Percentiles rank a stretch among this genome's conserved stretches.
These are phyloP conservation scores for Eragrostis nindensis DNA, from an alignment of 176 grass and related monocot genomes.

Conservation along the genomic window DNA sequence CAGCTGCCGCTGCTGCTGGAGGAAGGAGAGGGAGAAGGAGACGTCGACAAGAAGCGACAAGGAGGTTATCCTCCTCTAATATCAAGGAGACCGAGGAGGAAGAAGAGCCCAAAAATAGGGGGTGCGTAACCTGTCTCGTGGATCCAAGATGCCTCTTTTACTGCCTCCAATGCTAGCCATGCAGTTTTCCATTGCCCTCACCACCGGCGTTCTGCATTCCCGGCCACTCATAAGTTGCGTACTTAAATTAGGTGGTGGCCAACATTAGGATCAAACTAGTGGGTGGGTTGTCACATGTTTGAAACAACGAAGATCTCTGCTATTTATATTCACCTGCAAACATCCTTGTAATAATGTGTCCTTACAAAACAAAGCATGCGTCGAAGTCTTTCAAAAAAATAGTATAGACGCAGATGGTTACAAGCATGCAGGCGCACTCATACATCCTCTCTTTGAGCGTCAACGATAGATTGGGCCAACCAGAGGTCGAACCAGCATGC, in stretches of 20 bases:
- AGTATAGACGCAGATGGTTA: too few relatives aligned
- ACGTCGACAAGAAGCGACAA: constrained; percentile 26
- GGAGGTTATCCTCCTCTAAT: constrained; percentile 29
- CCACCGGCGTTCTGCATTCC: background rate
- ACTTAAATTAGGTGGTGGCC: constrained; percentile 36
- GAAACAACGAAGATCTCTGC: background rate
- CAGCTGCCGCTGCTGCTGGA: constrained; percentile 42
- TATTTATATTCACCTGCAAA: too few relatives aligned
- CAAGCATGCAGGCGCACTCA: too few relatives aligned
- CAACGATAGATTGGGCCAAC: too few relatives aligned
- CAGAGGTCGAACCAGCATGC: too few relatives aligned
- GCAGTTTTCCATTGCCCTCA: constrained; percentile 1
- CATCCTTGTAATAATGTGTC: too few relatives aligned
- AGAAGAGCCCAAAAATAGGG: constrained; percentile 45
- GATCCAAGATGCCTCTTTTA: background rate
- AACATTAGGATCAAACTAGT: background rate
- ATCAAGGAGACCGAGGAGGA: constrained; percentile 26
- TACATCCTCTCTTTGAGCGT: too few relatives aligned
- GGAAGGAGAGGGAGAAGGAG: constrained; percentile 38
- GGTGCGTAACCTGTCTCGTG: background rate
- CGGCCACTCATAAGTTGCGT: background rate
- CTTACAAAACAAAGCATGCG: too few relatives aligned
- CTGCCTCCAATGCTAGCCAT: constrained; percentile 28
- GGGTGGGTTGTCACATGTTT: background rate
- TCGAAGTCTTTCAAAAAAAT: too few relatives aligned